Conservation (phyloP, 2,329 filamentous ascomycete species). For the Fusarium concolor region DNA sequence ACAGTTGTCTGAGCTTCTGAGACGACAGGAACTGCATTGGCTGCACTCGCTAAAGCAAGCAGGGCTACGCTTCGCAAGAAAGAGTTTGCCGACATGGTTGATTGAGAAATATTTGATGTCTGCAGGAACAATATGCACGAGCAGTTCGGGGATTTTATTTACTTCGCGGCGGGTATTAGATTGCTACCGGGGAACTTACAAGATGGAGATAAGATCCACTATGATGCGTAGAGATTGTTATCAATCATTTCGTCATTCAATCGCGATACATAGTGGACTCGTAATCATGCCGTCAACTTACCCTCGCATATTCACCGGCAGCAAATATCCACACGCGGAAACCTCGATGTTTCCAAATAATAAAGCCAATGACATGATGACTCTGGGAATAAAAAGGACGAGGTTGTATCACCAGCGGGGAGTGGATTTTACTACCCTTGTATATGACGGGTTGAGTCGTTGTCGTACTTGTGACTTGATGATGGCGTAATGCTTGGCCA, state of each 20-base stretch:
- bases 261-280: neutral
- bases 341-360: neutral
- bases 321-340: no score
- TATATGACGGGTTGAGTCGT: slow-evolving; percentile 3
- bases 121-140: neutral
- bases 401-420: slow-evolving; percentile 20
- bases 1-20: slow-evolving; percentile 53
- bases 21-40: slow-evolving; percentile 50
- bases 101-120: neutral
- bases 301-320: neutral
- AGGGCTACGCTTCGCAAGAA: slow-evolving; percentile 13
- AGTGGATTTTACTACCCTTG: neutral
- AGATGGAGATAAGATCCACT: neutral
- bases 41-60: slow-evolving; percentile 26
- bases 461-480: slow-evolving; percentile 23
- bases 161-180: neutral
- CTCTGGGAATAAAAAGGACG: neutral
- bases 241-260: slow-evolving; percentile 12
- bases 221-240: slow-evolving; percentile 20
- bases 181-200: neutral
- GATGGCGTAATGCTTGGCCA: slow-evolving; percentile 27
- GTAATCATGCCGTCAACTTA: slow-evolving; percentile 24
- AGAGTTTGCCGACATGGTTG: slow-evolving; percentile 6
- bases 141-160: slow-evolving; percentile 5
- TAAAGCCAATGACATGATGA: slow-evolving; percentile 31